phyloP scores from a whole-genome alignment of 805 yeast species.

The Schwanniomyces sp. region DNA sequence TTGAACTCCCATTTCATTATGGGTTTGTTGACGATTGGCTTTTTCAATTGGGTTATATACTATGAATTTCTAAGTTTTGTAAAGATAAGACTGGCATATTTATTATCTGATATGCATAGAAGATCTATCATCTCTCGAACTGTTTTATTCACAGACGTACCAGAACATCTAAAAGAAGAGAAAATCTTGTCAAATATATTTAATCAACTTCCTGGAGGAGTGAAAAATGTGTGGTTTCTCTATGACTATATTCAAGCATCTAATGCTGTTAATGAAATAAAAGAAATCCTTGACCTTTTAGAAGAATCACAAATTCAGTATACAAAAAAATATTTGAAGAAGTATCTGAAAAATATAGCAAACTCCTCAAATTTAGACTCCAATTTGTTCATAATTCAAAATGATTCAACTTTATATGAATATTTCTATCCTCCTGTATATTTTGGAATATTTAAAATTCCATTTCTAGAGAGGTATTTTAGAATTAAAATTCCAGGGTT shows the following conservation, averaged over 20 bases:
- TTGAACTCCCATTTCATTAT: slow-evolving; percentile 65
- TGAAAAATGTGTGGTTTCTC: slow-evolving; percentile 61
- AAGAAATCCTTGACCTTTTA: slow-evolving; percentile 24
- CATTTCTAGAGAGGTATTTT: slow-evolving; percentile 17
- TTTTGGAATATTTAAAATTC: slow-evolving; percentile 15
- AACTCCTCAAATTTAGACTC: neutral
- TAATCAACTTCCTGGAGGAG: slow-evolving; percentile 50
- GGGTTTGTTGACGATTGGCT: slow-evolving; percentile 51
- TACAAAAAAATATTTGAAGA: slow-evolving; percentile 8
- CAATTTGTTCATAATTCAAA: neutral
- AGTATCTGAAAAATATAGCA: neutral
- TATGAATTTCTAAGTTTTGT: slow-evolving; percentile 56
- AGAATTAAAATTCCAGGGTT: slow-evolving; percentile 28
- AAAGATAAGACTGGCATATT: slow-evolving; percentile 45
- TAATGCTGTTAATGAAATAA: slow-evolving; percentile 18
- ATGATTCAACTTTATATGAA: slow-evolving; percentile 1
- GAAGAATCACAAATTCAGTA: slow-evolving; percentile 25
- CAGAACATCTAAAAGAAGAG: slow-evolving; percentile 26
- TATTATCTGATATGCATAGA: slow-evolving; percentile 27
- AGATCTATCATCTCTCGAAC: slow-evolving; percentile 26
- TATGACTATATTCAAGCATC: slow-evolving; percentile 24
- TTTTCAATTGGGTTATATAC: slow-evolving; percentile 56
- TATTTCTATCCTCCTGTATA: slow-evolving; percentile 36
- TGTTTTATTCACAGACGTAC: slow-evolving; percentile 48
- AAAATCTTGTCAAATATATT: slow-evolving; percentile 28